Conservation (phyloP, 441 rosid species). For the Corymbia calophylla region DNA sequence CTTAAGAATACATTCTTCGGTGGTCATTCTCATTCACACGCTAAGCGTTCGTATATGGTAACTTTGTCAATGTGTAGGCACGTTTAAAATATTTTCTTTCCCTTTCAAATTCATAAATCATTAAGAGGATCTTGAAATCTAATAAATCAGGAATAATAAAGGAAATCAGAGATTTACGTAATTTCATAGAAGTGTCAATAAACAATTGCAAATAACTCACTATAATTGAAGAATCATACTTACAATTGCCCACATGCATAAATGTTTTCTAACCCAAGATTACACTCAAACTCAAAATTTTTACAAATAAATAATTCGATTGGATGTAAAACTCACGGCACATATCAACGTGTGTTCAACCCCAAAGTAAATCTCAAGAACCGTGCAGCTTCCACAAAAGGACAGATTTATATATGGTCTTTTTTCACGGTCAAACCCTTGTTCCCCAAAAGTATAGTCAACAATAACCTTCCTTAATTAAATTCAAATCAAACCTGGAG, state of each 20-base stretch:
- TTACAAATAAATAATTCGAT: no score
- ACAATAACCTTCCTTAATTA: not conserved
- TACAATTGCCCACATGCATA: not conserved
- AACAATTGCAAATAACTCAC: no score
- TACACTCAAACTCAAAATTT: not conserved
- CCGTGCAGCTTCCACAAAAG: not conserved
- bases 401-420: not conserved
- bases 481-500: not conserved
- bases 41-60: no score
- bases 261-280: not conserved
- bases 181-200: no score
- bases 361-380: not conserved
- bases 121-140: no score
- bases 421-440: not conserved
- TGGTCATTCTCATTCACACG: no score
- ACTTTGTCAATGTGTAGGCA: no score
- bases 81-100: no score
- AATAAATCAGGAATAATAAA: not conserved
- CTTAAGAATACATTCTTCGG: no score
- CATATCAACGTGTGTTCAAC: not conserved
- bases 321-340: not conserved
- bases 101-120: no score
- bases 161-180: not conserved
- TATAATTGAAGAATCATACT: not conserved
- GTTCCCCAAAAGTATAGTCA: not conserved